phyloP scores from a whole-genome alignment of 2,329 filamentous ascomycete species.

The Pseudopithomyces chartarum region DNA sequence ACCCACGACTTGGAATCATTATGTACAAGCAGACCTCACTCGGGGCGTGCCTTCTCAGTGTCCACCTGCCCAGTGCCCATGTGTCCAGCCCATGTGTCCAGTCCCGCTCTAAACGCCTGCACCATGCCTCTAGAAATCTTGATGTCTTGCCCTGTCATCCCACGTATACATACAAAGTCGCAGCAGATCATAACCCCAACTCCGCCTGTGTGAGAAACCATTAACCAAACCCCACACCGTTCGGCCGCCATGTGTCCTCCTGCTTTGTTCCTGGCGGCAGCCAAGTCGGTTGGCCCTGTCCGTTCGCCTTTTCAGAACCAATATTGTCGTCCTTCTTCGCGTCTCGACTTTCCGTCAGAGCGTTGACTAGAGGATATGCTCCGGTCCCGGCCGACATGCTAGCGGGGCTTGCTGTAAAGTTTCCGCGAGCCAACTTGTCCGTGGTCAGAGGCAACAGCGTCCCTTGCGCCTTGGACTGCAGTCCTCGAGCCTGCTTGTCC shows the following conservation, averaged over 20 bases:
- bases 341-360: slow-evolving; percentile 45
- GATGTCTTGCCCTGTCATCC: slow-evolving; percentile 3
- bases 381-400: slow-evolving; percentile 42
- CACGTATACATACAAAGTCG: slow-evolving; percentile 2
- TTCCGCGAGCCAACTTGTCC: slow-evolving; percentile 27
- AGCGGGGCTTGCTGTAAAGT: slow-evolving; percentile 48
- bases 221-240: slow-evolving; percentile 20
- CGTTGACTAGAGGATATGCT: slow-evolving; percentile 29
- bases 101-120: slow-evolving; percentile 9
- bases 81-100: neutral
- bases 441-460: slow-evolving; percentile 70
- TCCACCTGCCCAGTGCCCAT: neutral
- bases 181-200: slow-evolving; percentile 27
- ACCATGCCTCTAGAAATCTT: slow-evolving; percentile 3
- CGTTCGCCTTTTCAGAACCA: slow-evolving; percentile 48
- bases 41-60: neutral
- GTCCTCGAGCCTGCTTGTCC: slow-evolving; percentile 72
- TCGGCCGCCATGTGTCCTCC: slow-evolving; percentile 75
- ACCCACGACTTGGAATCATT: too few relatives aligned
- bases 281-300: slow-evolving; percentile 58
- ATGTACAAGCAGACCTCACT: too few relatives aligned
- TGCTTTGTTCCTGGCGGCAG: slow-evolving; percentile 80
- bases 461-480: slow-evolving; percentile 66
- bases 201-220: slow-evolving; percentile 17
- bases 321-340: slow-evolving; percentile 64